These are phyloP conservation scores for Xylariaceae sp. DNA, from an alignment of 2,329 filamentous ascomycete species.

Conservation along the genomic window DNA sequence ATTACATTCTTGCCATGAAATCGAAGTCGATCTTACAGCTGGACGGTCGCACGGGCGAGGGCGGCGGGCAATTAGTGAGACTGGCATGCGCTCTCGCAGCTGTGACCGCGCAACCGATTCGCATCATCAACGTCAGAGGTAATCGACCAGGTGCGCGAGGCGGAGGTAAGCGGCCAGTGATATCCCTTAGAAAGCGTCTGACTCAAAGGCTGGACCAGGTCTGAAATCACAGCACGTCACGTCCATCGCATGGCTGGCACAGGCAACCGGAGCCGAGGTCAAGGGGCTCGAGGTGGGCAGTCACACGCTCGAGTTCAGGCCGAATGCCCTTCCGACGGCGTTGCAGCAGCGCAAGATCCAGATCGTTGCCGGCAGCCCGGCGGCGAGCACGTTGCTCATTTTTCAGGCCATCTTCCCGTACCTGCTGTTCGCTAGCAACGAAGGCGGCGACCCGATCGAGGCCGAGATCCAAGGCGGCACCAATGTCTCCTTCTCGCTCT, in stretches of 20 bases:
- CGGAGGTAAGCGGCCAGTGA: conserved; percentile 17
- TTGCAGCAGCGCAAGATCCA: conserved; percentile 39
- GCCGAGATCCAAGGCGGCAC: conserved; percentile 55
- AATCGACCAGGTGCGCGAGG: conserved; percentile 40
- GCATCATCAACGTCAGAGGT: conserved; percentile 51
- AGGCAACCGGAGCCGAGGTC: conserved; percentile 46
- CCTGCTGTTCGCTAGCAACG: conserved; percentile 49
- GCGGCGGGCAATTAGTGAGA: conserved; percentile 58
- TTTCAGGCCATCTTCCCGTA: conserved; percentile 59
- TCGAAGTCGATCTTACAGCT: conserved; percentile 34
- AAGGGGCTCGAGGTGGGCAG: conserved; percentile 49
- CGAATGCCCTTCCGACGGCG: conserved; percentile 33
- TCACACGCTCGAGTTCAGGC: conserved; percentile 43
- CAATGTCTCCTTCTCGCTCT: conserved; percentile 52
- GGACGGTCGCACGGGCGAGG: conserved; percentile 56
- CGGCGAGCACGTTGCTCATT: conserved; percentile 53
- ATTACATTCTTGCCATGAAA: conserved; percentile 4
- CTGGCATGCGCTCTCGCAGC: conserved; percentile 53
- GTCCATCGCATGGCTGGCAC: conserved; percentile 49
- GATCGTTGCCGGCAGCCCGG: conserved; percentile 45
- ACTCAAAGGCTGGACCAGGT: conserved; percentile 32
- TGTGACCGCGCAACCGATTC: conserved; percentile 48
- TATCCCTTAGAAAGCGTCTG: conserved; percentile 1
- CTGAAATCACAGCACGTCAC: conserved; percentile 59
- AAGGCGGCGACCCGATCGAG: conserved; percentile 38